These are phyloP conservation scores for Noccaea bulbosa DNA, from an alignment of 345 rosid genomes.

Conservation along the genomic window DNA sequence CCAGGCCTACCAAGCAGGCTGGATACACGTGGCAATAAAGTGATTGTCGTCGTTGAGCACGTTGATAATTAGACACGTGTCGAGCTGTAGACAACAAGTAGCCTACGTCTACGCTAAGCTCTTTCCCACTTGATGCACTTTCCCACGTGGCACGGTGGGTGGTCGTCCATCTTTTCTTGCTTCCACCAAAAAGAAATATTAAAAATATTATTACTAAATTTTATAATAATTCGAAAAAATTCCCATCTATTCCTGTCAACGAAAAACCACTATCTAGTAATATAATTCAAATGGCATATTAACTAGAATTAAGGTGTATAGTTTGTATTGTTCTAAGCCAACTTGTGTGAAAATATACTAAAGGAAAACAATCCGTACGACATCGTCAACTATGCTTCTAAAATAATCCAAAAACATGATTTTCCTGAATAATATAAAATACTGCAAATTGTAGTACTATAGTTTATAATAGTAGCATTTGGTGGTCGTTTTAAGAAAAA, in stretches of 20 bases:
- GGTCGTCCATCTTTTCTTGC: slow-evolving; percentile 35
- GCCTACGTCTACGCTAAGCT: slow-evolving; percentile 44
- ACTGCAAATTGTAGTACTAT: slow-evolving; percentile 40
- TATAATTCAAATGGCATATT: slow-evolving; percentile 26
- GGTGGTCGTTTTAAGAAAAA: slow-evolving; percentile 30
- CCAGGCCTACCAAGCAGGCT: too few relatives aligned
- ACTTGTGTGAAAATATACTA: slow-evolving; percentile 33
- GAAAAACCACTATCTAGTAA: slow-evolving; percentile 20
- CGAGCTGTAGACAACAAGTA: slow-evolving; percentile 28
- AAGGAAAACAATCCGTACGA: slow-evolving; percentile 19
- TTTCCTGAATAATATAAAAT: slow-evolving; percentile 19
- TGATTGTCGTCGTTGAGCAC: slow-evolving; percentile 38
- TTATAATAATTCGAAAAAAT: not conserved
- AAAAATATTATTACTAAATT: not conserved
- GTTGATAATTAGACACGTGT: slow-evolving; percentile 43
- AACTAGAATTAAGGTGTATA: slow-evolving; percentile 7
- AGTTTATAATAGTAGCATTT: slow-evolving; percentile 34
- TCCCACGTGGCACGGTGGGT: slow-evolving; percentile 46
- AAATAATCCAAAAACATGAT: slow-evolving; percentile 31
- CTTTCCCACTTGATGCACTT: slow-evolving; percentile 41
- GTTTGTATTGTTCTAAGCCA: not conserved
- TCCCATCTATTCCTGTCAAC: slow-evolving; percentile 6
- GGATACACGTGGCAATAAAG: slow-evolving; percentile 48
- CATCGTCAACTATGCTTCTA: slow-evolving; percentile 39
- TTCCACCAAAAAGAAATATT: not conserved